These are phyloP conservation scores for Fomitopsis schrenkii DNA, from an alignment of 1,284 basidiomycete species.

Conservation along the genomic window DNA sequence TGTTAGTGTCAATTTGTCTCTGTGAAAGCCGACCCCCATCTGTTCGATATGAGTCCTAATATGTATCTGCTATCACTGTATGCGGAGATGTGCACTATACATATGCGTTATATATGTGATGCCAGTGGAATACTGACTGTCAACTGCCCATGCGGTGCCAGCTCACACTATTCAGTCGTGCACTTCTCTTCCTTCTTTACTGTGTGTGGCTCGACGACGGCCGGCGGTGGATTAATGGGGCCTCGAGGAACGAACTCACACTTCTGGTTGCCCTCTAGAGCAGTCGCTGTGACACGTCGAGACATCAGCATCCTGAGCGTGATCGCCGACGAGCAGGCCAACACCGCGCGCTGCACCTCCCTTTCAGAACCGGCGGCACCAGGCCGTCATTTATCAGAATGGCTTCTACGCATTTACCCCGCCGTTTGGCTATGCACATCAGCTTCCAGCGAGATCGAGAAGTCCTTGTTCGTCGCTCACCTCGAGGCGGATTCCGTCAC, in stretches of 20 bases:
- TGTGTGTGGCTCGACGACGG: not conserved
- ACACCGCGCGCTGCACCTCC: not conserved
- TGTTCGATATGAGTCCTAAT: not conserved
- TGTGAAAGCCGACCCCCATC: not conserved
- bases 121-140: too few species aligned
- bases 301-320: not conserved
- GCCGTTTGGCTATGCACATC: too few species aligned
- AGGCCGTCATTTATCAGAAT: too few species aligned
- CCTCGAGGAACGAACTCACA: not conserved
- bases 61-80: slow-evolving; percentile 6
- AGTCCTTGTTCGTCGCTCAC: not conserved
- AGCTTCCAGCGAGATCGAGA: too few species aligned
- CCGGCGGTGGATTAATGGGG: too few species aligned
- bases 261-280: not conserved
- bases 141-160: too few species aligned
- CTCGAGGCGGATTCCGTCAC: not conserved
- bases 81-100: slow-evolving; percentile 2
- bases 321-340: not conserved
- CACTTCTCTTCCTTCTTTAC: not conserved
- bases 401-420: too few species aligned
- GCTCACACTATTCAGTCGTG: too few species aligned
- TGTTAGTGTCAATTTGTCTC: not conserved
- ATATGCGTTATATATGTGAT: slow-evolving; percentile 1
- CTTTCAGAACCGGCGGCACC: too few species aligned
- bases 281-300: too few species aligned